A percentile compares a stretch with the other conserved stretches of the same genome.
These are phyloP conservation scores for Durio zibethinus DNA, from an alignment of 345 rosid genomes.

Conservation along the genomic window DNA sequence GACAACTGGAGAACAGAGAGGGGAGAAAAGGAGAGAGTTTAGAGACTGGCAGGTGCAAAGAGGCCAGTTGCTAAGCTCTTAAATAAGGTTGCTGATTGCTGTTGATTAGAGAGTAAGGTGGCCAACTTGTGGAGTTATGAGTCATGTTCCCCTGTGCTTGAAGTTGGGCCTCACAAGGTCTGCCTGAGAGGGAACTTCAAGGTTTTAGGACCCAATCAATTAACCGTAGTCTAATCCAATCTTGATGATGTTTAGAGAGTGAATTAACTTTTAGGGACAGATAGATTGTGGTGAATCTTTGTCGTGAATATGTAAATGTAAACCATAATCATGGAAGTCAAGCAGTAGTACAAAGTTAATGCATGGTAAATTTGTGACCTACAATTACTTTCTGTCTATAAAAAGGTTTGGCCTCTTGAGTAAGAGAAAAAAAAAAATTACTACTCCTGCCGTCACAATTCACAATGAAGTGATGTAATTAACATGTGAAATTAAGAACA, in stretches of 20 bases:
- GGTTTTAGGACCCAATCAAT: neutral
- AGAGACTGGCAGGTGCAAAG: neutral
- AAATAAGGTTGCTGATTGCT: slow-evolving; percentile 1
- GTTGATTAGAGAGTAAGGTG: neutral
- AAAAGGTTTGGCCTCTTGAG: neutral
- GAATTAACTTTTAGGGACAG: neutral
- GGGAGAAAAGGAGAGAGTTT: neutral
- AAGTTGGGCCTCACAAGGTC: neutral
- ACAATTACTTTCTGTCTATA: neutral
- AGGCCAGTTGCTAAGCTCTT: neutral
- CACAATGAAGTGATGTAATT: neutral
- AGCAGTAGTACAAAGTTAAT: neutral
- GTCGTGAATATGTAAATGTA: neutral
- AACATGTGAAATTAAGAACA: neutral
- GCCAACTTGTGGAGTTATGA: neutral
- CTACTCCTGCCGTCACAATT: neutral
- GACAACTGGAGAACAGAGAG: neutral
- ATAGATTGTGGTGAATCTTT: neutral
- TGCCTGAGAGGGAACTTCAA: neutral
- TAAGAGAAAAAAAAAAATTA: neutral
- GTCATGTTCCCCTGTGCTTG: neutral
- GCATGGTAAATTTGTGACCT: neutral
- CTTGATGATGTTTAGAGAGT: neutral
- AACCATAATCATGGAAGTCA: neutral
- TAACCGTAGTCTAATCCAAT: neutral